Evolutionary conservation across 495 filamentous ascomycete species (phyloP).

Genomic region (Parathielavia hyrcaniae): DNA sequence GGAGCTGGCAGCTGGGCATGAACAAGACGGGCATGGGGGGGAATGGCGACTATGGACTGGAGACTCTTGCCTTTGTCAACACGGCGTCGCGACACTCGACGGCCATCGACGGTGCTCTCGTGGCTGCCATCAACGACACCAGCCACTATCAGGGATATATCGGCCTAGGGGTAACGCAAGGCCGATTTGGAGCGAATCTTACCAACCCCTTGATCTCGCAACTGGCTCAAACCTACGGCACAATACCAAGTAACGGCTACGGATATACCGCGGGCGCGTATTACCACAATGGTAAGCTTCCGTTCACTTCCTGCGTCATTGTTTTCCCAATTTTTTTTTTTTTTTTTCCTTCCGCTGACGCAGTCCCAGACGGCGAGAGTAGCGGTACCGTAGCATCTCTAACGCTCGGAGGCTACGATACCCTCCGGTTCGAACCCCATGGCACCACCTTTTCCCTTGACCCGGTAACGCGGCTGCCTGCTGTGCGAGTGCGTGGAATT

Average conservation of each 20-base stretch:
- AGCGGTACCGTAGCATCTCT: constrained; percentile 51
- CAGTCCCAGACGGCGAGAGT: constrained; percentile 24
- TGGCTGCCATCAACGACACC: constrained; percentile 51
- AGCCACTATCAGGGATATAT: constrained; percentile 53
- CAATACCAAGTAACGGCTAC: constrained; percentile 57
- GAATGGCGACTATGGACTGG: constrained; percentile 55
- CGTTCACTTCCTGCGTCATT: neutral
- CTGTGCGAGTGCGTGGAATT: constrained; percentile 52
- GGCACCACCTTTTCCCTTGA: constrained; percentile 50
- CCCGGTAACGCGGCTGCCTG: constrained; percentile 40
- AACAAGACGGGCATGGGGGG: constrained; percentile 47
- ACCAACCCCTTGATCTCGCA: constrained; percentile 35
- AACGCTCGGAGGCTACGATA: constrained; percentile 59
- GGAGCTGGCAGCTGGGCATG: constrained; percentile 50
- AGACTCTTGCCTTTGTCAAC: constrained; percentile 46
- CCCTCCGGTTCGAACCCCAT: constrained; percentile 51
- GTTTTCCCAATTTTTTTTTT: neutral
- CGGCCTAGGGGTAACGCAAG: constrained; percentile 48
- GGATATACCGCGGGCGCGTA: constrained; percentile 63
- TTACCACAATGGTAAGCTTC: constrained; percentile 44
- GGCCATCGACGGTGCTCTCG: constrained; percentile 42
- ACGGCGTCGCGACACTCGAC: constrained; percentile 36
- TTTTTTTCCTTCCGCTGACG: constrained; percentile 32
- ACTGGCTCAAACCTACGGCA: constrained; percentile 45
- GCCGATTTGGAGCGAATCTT: constrained; percentile 37